A percentile compares a stretch with the other conserved stretches of the same genome.
phyloP scores from a whole-genome alignment of 305 asterid genomes.

The Ilex paraguariensis region DNA sequence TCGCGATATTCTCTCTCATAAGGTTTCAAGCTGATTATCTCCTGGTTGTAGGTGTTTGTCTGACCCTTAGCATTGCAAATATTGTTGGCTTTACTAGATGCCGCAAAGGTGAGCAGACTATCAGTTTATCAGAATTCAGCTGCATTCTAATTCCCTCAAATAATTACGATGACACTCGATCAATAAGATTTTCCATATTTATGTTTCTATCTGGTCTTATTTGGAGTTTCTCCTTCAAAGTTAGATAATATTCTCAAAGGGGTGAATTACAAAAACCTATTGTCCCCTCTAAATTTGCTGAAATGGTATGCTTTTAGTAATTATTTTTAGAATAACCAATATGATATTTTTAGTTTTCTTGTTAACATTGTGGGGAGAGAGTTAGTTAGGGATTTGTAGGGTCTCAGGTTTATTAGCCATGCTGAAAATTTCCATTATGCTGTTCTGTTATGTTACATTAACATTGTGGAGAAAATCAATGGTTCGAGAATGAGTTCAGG shows the following conservation, averaged over 20 bases:
- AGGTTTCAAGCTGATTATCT: conserved; percentile 96
- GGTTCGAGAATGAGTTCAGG: background rate
- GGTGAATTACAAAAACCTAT: no score
- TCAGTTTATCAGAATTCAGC: background rate
- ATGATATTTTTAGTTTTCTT: background rate
- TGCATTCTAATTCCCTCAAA: background rate
- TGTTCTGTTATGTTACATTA: background rate
- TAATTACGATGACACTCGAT: background rate
- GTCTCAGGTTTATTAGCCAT: no score
- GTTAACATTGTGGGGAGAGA: background rate
- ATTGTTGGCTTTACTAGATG: conserved; percentile 91
- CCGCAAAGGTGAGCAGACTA: conserved; percentile 59
- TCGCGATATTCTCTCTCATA: conserved; percentile 82
- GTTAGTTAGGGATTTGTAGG: no score
- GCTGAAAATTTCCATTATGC: background rate
- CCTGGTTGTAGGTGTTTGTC: conserved; percentile 91
- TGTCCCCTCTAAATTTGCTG: no score
- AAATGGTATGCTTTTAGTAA: no score
- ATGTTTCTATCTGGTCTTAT: background rate
- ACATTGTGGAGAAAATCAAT: no score
- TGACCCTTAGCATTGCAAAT: conserved; percentile 93
- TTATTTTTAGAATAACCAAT: no score
- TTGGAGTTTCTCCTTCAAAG: no score
- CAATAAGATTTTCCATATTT: background rate
- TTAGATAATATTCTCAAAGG: no score